Percentiles rank a stretch among this genome's conserved stretches.
Conservation (phyloP, 352 stramenopile genomes). For the Phytophthora chlamydospora region DNA sequence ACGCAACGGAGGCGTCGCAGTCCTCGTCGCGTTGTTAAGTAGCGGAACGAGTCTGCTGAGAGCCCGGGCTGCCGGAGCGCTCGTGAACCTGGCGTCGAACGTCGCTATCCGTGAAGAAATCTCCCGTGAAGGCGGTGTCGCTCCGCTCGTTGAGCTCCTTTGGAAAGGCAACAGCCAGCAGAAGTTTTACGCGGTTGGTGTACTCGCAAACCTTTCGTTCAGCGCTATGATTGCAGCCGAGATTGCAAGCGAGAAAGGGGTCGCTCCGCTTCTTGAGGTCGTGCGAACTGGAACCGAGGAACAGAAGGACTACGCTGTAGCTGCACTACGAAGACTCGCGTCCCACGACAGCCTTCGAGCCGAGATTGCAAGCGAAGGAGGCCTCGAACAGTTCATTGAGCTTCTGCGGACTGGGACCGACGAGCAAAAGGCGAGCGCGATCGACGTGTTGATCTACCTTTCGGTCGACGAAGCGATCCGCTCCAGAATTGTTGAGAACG, state of each 20-base stretch:
- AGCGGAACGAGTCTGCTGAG: conserved; percentile 3
- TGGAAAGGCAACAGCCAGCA: neutral
- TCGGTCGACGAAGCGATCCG: neutral
- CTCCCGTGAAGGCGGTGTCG: conserved; percentile 2
- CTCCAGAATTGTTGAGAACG: neutral
- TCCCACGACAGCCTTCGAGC: neutral
- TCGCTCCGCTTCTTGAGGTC: neutral
- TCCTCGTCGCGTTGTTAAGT: neutral
- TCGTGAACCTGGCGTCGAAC: conserved; percentile 5
- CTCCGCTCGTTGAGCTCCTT: neutral
- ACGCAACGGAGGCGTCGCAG: neutral
- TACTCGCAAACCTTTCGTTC: neutral
- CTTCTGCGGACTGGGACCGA: conserved; percentile 7
- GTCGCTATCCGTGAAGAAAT: neutral
- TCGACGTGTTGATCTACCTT: neutral
- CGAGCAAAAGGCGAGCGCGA: conserved; percentile 6
- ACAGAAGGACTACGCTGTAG: neutral
- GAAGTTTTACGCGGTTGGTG: conserved; percentile 1
- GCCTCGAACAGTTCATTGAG: neutral
- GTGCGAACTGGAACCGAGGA: conserved; percentile 1
- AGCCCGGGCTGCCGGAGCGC: neutral
- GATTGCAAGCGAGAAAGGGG: neutral
- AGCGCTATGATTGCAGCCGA: neutral
- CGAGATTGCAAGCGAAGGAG: conserved; percentile 1
- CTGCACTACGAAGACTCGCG: conserved; percentile 3